A percentile compares a stretch with the other conserved stretches of the same genome.
phyloP scores from a whole-genome alignment of 1,284 basidiomycete genomes.

The Ceratorhiza oryzae-sativae region DNA sequence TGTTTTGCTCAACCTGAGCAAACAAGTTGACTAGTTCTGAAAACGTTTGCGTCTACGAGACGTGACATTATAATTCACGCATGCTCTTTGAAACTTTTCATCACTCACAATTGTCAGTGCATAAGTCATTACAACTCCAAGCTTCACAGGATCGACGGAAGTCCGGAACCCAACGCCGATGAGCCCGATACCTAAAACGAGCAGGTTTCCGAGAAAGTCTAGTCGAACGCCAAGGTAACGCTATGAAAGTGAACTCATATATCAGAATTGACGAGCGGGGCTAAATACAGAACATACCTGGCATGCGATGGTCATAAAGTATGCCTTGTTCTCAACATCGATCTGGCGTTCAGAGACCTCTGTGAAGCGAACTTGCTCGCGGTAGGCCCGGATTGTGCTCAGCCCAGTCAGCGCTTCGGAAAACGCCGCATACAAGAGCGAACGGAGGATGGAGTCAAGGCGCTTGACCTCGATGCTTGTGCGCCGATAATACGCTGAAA shows the following conservation, averaged over 20 bases:
- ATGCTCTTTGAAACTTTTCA: not conserved
- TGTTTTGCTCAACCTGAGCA: slow-evolving; percentile 52
- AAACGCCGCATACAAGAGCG: slow-evolving; percentile 66
- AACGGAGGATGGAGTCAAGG: slow-evolving; percentile 72
- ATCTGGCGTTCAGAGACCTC: slow-evolving; percentile 54
- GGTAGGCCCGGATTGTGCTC: slow-evolving; percentile 68
- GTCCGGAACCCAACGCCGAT: slow-evolving; percentile 67
- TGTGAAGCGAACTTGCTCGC: slow-evolving; percentile 50
- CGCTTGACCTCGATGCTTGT: slow-evolving; percentile 72
- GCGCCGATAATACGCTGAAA: slow-evolving; percentile 62
- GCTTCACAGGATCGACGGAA: slow-evolving; percentile 56
- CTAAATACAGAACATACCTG: slow-evolving; percentile 65
- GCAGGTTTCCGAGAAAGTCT: slow-evolving; percentile 71
- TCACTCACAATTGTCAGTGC: slow-evolving; percentile 64
- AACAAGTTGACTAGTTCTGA: slow-evolving; percentile 55
- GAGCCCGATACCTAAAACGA: slow-evolving; percentile 76
- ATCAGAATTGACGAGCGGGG: too few species aligned
- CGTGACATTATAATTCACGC: slow-evolving; percentile 26
- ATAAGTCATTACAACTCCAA: slow-evolving; percentile 70
- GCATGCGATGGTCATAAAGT: slow-evolving; percentile 75
- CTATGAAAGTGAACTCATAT: not conserved
- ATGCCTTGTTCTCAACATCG: slow-evolving; percentile 79
- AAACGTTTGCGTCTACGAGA: slow-evolving; percentile 60
- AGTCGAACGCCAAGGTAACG: slow-evolving; percentile 61
- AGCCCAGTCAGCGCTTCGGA: slow-evolving; percentile 68